These are phyloP conservation scores for Leucoagaricus sp. DNA, from an alignment of 1,284 basidiomycete species.

Conservation along the genomic window DNA sequence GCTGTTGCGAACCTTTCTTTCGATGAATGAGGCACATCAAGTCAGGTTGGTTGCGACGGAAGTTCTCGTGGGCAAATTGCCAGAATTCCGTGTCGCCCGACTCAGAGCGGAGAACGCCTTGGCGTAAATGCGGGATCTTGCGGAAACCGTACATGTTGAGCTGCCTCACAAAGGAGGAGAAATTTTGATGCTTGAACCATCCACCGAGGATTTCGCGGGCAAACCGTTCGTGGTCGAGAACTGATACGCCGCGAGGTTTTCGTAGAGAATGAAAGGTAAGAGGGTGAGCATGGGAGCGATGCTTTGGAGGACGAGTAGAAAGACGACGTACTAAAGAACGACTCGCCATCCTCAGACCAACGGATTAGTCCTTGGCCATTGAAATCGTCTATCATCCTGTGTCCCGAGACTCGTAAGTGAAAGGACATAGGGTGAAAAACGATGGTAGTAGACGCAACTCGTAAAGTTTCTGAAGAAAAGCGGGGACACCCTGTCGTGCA, in stretches of 20 bases:
- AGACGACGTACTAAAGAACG: constrained; percentile 72
- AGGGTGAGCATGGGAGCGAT: neutral
- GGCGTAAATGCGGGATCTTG: constrained; percentile 94
- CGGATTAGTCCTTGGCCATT: constrained; percentile 73
- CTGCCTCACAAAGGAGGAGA: constrained; percentile 93
- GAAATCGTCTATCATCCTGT: constrained; percentile 90
- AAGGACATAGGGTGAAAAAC: constrained; percentile 38
- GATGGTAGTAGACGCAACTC: constrained; percentile 41
- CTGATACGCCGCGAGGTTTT: constrained; percentile 54
- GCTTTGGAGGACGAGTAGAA: neutral
- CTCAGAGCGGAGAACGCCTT: constrained; percentile 86
- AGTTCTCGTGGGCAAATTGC: constrained; percentile 93
- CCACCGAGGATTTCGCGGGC: constrained; percentile 87
- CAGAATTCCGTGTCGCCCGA: constrained; percentile 81
- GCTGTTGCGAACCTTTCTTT: constrained; percentile 36
- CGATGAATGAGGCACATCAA: constrained; percentile 85
- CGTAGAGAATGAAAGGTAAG: neutral
- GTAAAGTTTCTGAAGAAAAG: constrained; percentile 92
- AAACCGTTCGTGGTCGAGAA: constrained; percentile 92
- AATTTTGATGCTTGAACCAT: constrained; percentile 98
- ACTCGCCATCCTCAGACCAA: constrained; percentile 74
- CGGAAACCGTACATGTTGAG: constrained; percentile 98
- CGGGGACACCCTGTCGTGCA: constrained; percentile 67
- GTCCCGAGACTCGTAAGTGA: constrained; percentile 7
- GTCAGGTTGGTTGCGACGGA: constrained; percentile 88